phyloP scores from a whole-genome alignment of 1,284 basidiomycete genomes.

The Trichosporon asahii region DNA sequence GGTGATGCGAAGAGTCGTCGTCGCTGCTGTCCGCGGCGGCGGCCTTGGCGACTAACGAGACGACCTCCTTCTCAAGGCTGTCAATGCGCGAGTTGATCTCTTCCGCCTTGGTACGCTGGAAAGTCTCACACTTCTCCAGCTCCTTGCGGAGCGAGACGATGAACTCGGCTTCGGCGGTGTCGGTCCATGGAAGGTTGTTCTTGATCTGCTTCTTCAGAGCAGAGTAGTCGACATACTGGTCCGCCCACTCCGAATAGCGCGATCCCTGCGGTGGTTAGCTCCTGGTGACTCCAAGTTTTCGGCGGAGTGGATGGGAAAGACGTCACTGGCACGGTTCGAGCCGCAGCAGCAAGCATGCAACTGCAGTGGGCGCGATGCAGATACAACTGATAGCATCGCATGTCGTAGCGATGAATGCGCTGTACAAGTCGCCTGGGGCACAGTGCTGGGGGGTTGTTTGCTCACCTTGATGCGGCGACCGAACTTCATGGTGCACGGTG shows the following conservation, averaged over 20 bases:
- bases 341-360: not conserved
- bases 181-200: constrained; percentile 60
- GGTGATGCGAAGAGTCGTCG: constrained; percentile 32
- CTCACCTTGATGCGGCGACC: constrained; percentile 78
- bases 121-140: constrained; percentile 92
- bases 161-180: constrained; percentile 76
- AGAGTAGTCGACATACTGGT: constrained; percentile 86
- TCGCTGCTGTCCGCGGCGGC: constrained; percentile 46
- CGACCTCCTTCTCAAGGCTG: constrained; percentile 74
- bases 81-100: constrained; percentile 77
- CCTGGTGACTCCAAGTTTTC: not conserved
- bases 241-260: constrained; percentile 83
- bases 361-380: not conserved
- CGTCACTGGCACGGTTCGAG: not conserved
- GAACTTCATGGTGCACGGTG: constrained; percentile 66
- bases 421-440: not conserved
- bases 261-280: constrained; percentile 59
- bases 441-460: constrained; percentile 15
- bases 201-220: constrained; percentile 86
- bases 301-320: not conserved
- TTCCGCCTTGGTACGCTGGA: constrained; percentile 86
- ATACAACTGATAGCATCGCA: not conserved
- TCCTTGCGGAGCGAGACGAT: constrained; percentile 74
- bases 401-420: not conserved
- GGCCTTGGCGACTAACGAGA: constrained; percentile 61